Percentiles rank a stretch among this genome's conserved stretches.
Conservation (phyloP, 1,284 basidiomycete genomes). For the Cutaneotrichosporon cutaneum region DNA sequence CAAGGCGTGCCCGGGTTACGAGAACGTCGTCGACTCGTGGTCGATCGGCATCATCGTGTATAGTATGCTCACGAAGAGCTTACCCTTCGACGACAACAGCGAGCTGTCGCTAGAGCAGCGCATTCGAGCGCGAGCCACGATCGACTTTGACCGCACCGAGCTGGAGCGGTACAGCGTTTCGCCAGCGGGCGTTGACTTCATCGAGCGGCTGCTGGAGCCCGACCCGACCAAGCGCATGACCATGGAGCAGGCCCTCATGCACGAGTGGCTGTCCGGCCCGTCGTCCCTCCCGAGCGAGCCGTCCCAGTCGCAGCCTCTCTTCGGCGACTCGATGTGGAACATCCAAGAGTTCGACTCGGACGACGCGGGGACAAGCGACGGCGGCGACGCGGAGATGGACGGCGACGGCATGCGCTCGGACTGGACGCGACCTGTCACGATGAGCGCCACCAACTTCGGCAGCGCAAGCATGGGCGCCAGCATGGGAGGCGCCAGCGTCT, state of each 20-base stretch:
- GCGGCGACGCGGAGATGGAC: slow-evolving; percentile 21
- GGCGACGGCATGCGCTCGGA: background rate
- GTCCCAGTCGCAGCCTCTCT: slow-evolving; percentile 34
- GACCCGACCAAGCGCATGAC: slow-evolving; percentile 62
- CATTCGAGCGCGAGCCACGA: slow-evolving; percentile 60
- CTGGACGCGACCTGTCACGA: slow-evolving; percentile 40
- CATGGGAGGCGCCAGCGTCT: slow-evolving; percentile 4
- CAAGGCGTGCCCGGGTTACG: slow-evolving; percentile 65
- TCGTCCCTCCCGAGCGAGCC: slow-evolving; percentile 33
- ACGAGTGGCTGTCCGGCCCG: slow-evolving; percentile 63
- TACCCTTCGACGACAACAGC: slow-evolving; percentile 52
- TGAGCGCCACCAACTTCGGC: slow-evolving; percentile 41
- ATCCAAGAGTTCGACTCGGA: slow-evolving; percentile 41
- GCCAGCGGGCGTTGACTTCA: slow-evolving; percentile 57
- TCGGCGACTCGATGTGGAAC: slow-evolving; percentile 45
- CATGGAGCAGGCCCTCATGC: slow-evolving; percentile 60
- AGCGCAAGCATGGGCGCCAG: slow-evolving; percentile 14
- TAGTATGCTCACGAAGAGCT: slow-evolving; percentile 56
- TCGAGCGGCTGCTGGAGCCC: slow-evolving; percentile 57
- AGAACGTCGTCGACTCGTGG: slow-evolving; percentile 85
- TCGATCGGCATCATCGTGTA: slow-evolving; percentile 89
- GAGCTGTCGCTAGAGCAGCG: slow-evolving; percentile 50
- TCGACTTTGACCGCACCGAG: slow-evolving; percentile 63
- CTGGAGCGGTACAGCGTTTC: slow-evolving; percentile 48
- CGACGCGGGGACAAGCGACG: slow-evolving; percentile 15